Evolutionary conservation across 2,329 filamentous ascomycete genomes (phyloP).

Genomic region (Zymoseptoria crescenta): DNA sequence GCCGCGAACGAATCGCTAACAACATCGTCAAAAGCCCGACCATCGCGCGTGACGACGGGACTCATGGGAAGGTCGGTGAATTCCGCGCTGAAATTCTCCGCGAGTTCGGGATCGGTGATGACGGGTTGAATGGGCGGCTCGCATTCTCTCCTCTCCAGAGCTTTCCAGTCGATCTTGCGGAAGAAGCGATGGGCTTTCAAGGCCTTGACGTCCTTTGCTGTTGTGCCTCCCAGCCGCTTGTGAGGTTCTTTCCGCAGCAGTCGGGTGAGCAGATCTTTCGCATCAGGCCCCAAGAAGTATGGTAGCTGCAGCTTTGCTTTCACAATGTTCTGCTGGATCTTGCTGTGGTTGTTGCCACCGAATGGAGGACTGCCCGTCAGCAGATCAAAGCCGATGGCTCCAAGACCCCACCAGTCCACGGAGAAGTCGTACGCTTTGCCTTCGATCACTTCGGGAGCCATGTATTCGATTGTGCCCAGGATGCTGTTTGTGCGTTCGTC

Average conservation of each 20-base stretch:
- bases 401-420: conserved; percentile 98
- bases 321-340: conserved; percentile 92
- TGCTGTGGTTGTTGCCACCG: conserved; percentile 80
- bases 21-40: conserved; percentile 19
- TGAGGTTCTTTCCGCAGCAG: conserved; percentile 85
- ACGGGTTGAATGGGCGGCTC: conserved; percentile 86
- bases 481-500: conserved; percentile 70
- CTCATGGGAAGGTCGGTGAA: conserved; percentile 83
- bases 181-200: conserved; percentile 96
- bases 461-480: conserved; percentile 94
- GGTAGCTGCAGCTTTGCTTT: conserved; percentile 84
- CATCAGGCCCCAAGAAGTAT: conserved; percentile 83
- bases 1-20: conserved; percentile 11
- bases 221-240: conserved; percentile 80
- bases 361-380: conserved; percentile 91
- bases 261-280: conserved; percentile 86
- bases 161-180: conserved; percentile 90
- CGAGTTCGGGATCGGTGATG: conserved; percentile 89
- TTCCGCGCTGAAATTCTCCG: conserved; percentile 91
- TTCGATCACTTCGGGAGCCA: conserved; percentile 91
- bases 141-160: conserved; percentile 71
- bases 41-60: conserved; percentile 47
- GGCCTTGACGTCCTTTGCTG: conserved; percentile 75
- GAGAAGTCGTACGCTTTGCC: conserved; percentile 86
- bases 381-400: conserved; percentile 83